phyloP scores from a whole-genome alignment of 495 filamentous ascomycete genomes.

The Daldinia childiae region DNA sequence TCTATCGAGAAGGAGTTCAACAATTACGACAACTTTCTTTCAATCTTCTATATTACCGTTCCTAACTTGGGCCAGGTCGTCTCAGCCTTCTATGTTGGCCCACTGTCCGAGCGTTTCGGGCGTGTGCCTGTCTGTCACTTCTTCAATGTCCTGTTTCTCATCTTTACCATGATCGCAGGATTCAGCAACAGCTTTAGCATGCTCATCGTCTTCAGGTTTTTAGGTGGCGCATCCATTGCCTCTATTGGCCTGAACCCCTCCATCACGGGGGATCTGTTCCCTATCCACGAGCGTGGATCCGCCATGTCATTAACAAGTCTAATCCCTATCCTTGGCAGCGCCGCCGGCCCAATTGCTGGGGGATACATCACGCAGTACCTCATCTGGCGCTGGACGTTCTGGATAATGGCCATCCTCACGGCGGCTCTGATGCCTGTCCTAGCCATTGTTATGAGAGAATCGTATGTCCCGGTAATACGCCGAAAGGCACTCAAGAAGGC shows the following conservation, averaged over 20 bases:
- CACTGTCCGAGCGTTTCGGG: neutral
- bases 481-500: neutral
- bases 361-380: slow-evolving; percentile 1
- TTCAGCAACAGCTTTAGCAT: neutral
- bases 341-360: neutral
- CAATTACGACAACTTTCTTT: neutral
- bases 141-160: neutral
- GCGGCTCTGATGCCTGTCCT: neutral
- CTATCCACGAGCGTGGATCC: neutral
- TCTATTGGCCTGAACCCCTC: neutral
- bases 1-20: neutral
- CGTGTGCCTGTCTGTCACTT: neutral
- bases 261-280: neutral
- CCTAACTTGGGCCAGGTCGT: neutral
- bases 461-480: neutral
- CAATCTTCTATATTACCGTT: neutral
- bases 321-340: neutral
- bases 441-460: neutral
- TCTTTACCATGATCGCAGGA: neutral
- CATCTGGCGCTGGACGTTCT: neutral
- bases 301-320: neutral
- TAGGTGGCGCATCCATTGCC: neutral
- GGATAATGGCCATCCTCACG: neutral
- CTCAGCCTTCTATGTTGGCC: neutral
- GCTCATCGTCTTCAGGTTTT: neutral